Conservation (phyloP, 1,284 basidiomycete genomes). For the Ustilago trichophora region DNA sequence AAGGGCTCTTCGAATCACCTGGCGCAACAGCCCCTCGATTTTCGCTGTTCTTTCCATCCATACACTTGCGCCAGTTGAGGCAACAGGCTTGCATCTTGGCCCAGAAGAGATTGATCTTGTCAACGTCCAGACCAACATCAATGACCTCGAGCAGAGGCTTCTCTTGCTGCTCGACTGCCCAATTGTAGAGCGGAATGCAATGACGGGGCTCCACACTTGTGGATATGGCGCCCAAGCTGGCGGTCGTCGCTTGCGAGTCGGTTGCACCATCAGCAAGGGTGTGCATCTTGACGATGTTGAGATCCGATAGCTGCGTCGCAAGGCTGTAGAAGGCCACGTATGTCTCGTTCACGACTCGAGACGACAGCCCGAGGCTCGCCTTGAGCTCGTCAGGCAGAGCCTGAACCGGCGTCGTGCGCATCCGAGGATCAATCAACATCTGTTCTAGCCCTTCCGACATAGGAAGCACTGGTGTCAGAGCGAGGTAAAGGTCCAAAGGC, state of each 20-base stretch:
- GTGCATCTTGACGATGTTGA: constrained; percentile 13
- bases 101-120: constrained; percentile 36
- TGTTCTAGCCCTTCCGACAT: constrained; percentile 16
- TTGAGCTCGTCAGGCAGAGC: constrained; percentile 23
- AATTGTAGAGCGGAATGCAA: constrained; percentile 30
- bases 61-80: not conserved
- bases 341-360: constrained; percentile 1
- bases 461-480: constrained; percentile 9
- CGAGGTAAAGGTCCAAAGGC: constrained; percentile 45
- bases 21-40: not conserved
- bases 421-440: constrained; percentile 9
- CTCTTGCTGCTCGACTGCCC: constrained; percentile 4
- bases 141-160: constrained; percentile 22
- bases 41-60: not conserved
- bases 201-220: constrained; percentile 12
- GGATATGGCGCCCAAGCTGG: not conserved
- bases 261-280: not conserved
- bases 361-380: constrained; percentile 19
- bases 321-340: constrained; percentile 35
- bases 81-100: constrained; percentile 18
- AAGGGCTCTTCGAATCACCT: not conserved
- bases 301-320: constrained; percentile 25
- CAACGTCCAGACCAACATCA: constrained; percentile 17
- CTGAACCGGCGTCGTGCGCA: constrained; percentile 14
- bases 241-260: not conserved